phyloP scores from a whole-genome alignment of 345 rosid genomes.

The Melaleuca quinquenervia region DNA sequence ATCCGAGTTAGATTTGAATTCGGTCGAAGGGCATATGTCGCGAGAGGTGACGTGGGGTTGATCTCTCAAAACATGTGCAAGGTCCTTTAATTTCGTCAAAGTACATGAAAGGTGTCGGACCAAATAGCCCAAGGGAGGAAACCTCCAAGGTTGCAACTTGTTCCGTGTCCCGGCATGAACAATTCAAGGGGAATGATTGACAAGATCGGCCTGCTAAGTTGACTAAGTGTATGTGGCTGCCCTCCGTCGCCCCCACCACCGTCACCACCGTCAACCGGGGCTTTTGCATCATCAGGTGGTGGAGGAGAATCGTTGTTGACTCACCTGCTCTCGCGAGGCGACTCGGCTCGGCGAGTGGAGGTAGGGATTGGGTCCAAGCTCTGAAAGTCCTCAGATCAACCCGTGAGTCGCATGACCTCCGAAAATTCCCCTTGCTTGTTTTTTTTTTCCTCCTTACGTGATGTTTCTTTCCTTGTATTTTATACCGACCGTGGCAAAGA shows the following conservation, averaged over 20 bases:
- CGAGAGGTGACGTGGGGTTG: not conserved
- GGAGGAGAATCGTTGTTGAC: not conserved
- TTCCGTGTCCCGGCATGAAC: not conserved
- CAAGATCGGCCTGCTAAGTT: not conserved
- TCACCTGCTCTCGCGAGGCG: not conserved
- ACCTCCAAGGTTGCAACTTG: not conserved
- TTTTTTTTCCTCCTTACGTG: no score
- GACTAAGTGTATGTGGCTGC: not conserved
- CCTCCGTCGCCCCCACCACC: not conserved
- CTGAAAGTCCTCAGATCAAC: no score
- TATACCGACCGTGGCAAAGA: not conserved
- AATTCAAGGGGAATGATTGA: not conserved
- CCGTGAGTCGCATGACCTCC: no score
- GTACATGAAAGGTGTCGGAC: not conserved
- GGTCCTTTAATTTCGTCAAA: not conserved
- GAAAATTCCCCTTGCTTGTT: no score
- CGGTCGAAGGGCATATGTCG: not conserved
- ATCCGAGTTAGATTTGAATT: not conserved
- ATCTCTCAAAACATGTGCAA: not conserved
- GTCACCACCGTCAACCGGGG: not conserved
- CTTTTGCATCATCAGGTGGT: not conserved
- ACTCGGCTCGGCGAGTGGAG: not conserved
- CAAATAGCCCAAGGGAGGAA: not conserved
- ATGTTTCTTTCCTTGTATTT: not conserved
- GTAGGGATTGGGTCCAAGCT: not conserved